Conservation (phyloP, 1,284 basidiomycete genomes). For the Trichosporon coremiiforme region DNA sequence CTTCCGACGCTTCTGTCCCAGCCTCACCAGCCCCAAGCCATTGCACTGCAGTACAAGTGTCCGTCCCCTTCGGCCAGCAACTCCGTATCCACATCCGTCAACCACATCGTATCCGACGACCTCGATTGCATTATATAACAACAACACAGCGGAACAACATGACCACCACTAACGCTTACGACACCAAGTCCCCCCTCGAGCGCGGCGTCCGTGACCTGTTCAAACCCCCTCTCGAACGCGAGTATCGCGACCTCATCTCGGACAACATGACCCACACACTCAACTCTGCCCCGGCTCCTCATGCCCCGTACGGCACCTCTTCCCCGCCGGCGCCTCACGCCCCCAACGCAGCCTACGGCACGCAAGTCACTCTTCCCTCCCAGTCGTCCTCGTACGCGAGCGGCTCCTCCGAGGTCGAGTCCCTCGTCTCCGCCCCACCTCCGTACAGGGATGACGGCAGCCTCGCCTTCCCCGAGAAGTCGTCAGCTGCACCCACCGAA, state of each 20-base stretch:
- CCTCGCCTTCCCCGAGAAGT: not conserved
- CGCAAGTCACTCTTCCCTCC: too few relatives aligned
- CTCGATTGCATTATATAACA: not conserved
- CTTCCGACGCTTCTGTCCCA: not conserved
- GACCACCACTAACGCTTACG: not conserved
- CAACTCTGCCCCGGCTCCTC: not conserved
- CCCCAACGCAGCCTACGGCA: not conserved
- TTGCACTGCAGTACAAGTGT: not conserved
- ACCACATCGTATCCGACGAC: not conserved
- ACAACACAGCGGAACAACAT: not conserved
- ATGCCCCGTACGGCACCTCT: not conserved
- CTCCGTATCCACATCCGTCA: not conserved
- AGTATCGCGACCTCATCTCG: conserved; percentile 3
- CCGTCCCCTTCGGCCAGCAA: not conserved
- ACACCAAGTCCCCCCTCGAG: conserved; percentile 4
- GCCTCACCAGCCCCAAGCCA: not conserved
- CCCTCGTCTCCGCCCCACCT: not conserved
- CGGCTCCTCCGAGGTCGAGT: not conserved
- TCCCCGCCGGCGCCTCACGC: not conserved
- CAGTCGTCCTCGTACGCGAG: not conserved
- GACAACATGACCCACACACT: not conserved
- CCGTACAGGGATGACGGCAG: not conserved
- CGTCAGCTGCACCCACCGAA: not conserved
- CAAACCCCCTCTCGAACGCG: conserved; percentile 13
- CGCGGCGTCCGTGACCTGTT: conserved; percentile 15